Conservation (phyloP, 192 early-diverging fungal genomes). For the Diversispora epigaea region DNA sequence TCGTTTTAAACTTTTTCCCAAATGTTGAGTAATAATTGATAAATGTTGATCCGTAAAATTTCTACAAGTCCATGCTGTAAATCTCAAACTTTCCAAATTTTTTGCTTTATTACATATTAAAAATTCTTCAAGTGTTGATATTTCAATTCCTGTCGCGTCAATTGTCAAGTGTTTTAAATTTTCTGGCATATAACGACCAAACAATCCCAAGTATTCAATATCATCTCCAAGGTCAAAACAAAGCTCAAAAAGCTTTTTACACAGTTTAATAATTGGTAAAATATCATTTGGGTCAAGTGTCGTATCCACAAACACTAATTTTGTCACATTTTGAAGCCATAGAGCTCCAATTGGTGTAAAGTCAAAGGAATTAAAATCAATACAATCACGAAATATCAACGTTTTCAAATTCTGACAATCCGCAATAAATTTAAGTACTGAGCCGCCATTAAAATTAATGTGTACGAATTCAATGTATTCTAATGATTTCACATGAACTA, state of each 20-base stretch:
- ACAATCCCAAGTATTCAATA: neutral
- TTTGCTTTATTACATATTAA: neutral
- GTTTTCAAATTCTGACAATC: neutral
- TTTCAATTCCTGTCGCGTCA: neutral
- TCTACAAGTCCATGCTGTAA: constrained; percentile 7
- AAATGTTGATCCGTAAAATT: constrained; percentile 17
- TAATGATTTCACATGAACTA: neutral
- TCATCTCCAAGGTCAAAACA: neutral
- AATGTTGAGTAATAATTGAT: neutral
- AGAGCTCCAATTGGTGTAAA: neutral
- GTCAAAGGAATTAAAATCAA: neutral
- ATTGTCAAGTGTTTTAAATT: neutral
- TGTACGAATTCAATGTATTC: neutral
- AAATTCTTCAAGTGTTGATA: neutral
- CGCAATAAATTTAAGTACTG: neutral
- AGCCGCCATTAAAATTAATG: neutral
- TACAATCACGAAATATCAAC: constrained; percentile 16
- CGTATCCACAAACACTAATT: constrained; percentile 11
- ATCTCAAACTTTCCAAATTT: neutral
- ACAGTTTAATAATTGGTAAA: neutral
- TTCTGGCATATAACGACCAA: neutral
- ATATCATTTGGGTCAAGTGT: neutral
- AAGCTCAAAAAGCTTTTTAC: neutral
- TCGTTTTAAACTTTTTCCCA: neutral
- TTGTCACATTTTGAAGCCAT: neutral